These are phyloP conservation scores for Puccinia polysora DNA, from an alignment of 1,284 basidiomycete species.

Conservation along the genomic window DNA sequence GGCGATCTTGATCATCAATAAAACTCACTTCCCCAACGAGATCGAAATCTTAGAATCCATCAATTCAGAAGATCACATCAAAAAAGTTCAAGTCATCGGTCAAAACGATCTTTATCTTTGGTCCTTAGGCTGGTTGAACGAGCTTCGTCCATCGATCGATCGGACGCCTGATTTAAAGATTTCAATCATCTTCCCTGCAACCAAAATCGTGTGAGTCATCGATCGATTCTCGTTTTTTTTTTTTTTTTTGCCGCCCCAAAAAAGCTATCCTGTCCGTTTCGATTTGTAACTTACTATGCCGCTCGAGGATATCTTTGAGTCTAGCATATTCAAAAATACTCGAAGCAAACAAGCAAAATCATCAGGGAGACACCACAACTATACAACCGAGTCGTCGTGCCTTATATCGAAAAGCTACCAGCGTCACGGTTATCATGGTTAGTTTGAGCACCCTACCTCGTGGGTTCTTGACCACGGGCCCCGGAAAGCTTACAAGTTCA, in stretches of 20 bases:
- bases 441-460: slow-evolving; percentile 43
- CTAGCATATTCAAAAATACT: slow-evolving; percentile 63
- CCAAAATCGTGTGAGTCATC: no score
- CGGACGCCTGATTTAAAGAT: slow-evolving; percentile 57
- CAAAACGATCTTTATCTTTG: slow-evolving; percentile 50
- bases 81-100: slow-evolving; percentile 42
- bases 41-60: slow-evolving; percentile 7
- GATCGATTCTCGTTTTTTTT: no score
- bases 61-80: slow-evolving; percentile 1
- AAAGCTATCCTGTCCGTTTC: no score
- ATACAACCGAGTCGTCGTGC: slow-evolving; percentile 66
- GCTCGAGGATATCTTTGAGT: not conserved
- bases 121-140: slow-evolving; percentile 46
- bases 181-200: slow-evolving; percentile 73
- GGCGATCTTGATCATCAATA: slow-evolving; percentile 62
- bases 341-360: slow-evolving; percentile 67
- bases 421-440: slow-evolving; percentile 74
- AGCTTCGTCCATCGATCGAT: slow-evolving; percentile 7
- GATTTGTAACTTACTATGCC: not conserved
- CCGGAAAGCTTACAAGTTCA: not conserved
- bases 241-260: no score
- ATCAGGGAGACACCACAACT: slow-evolving; percentile 74
- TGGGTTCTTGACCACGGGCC: not conserved
- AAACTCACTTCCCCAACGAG: slow-evolving; percentile 57
- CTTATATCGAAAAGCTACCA: slow-evolving; percentile 72